Evolutionary conservation across 2,329 filamentous ascomycete genomes (phyloP), one percentile per base, ranked within the genome.

Genomic region (Xylaria sp.): DNA sequence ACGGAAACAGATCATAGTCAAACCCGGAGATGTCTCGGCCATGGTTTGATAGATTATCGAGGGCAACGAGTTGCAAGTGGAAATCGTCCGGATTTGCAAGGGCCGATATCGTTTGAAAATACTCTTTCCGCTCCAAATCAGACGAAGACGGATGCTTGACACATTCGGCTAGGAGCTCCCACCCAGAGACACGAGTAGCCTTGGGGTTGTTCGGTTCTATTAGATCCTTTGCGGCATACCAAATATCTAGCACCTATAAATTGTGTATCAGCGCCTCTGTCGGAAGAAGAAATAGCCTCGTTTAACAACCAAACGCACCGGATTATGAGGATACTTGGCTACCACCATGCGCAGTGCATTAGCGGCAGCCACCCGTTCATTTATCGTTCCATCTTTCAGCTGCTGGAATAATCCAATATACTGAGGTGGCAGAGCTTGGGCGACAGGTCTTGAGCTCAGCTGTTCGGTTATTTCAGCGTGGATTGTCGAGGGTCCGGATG

Each of bases 51-150:
- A 92, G 81, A 63, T 90, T 87, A 36, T 88, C 83, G 23, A 92
- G 82, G 18, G 89, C 86, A 36, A 84, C 84, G n/a, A 92, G 85
- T 77, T 91, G 90, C 5, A 91, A 79, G 75, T 90, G 85, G 71
- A 91, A 91, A 76, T 92, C 90, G 46, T 91, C 88, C 0, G 86
- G 82, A 69, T 86, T 84, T 33, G 85, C 85, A 10, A 84, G 80
- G 7, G 84, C 83, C 13, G 88, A 86, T 41, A 92, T 81, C 0
- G 89, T 88, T 71, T 86, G 83, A 74, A 91, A 92, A 74, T 89
- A 91, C 71, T 90, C 88, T 71, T 86, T 85, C 57, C 90, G 86
- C 78, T 92, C 90, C 36, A 91, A 83, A 72, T 90, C 88, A n/a
- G 89, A 90, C 6, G 89, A 88, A 6, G 86, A 84, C 5, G 84